Conservation (phyloP, 106 monocot genomes). For the Amphibolis antarctica region DNA sequence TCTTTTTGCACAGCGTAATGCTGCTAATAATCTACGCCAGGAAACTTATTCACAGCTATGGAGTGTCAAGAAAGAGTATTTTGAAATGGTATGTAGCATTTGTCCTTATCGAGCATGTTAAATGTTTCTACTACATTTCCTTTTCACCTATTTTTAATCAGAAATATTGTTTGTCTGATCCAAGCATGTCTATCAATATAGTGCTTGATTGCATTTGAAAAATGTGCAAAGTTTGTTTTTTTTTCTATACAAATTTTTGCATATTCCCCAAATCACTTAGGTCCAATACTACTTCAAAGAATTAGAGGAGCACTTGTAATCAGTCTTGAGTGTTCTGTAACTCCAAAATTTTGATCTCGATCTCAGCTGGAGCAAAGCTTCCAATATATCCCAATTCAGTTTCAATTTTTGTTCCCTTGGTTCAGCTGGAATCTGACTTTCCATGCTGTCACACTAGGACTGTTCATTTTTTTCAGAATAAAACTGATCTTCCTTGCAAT, state of each 20-base stretch:
- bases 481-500: too few relatives aligned
- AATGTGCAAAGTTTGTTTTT: not conserved
- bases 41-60: slow-evolving; percentile 33
- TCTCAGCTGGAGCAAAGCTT: too few relatives aligned
- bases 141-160: not conserved
- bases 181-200: not conserved
- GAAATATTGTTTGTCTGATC: not conserved
- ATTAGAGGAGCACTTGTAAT: too few relatives aligned
- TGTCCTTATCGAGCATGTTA: not conserved
- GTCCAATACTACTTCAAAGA: too few relatives aligned
- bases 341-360: too few relatives aligned
- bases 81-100: slow-evolving; percentile 29
- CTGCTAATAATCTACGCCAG: slow-evolving; percentile 46
- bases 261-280: too few relatives aligned
- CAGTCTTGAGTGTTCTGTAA: too few relatives aligned
- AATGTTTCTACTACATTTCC: not conserved
- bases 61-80: slow-evolving; percentile 27
- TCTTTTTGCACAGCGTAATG: slow-evolving; percentile 24
- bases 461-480: too few relatives aligned
- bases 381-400: too few relatives aligned
- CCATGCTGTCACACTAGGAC: too few relatives aligned
- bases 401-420: too few relatives aligned
- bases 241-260: not conserved
- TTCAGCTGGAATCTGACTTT: too few relatives aligned
- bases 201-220: not conserved